Evolutionary conservation across 2,329 filamentous ascomycete species (phyloP).

Genomic region (Pseudocercospora crystallina): DNA sequence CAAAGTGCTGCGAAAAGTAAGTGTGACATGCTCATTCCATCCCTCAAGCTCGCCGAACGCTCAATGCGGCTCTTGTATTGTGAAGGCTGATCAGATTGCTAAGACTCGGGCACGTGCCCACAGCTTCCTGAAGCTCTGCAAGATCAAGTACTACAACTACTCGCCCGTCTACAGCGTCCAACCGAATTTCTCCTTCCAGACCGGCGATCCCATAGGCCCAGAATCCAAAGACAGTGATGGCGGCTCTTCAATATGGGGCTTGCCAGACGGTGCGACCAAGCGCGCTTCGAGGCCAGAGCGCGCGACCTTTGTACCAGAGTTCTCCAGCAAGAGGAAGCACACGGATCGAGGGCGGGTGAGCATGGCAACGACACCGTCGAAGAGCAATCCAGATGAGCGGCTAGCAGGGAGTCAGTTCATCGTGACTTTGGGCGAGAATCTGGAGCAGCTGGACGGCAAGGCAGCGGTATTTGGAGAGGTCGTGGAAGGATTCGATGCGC

Average conservation of each 20-base stretch:
- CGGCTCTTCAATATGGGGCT: constrained; percentile 88
- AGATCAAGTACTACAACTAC: constrained; percentile 99
- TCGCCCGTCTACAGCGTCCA: constrained; percentile 88
- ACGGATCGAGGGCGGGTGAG: constrained; percentile 87
- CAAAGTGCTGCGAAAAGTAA: constrained; percentile 93
- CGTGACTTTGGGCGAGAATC: constrained; percentile 82
- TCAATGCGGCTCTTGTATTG: constrained; percentile 31
- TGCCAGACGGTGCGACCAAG: constrained; percentile 64
- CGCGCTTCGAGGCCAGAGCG: constrained; percentile 58
- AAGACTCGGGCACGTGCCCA: constrained; percentile 47
- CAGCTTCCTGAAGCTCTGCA: constrained; percentile 97
- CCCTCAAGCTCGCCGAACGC: constrained; percentile 14
- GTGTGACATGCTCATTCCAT: constrained; percentile 38
- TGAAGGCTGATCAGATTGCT: constrained; percentile 56
- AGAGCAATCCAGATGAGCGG: constrained; percentile 74
- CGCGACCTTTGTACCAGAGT: constrained; percentile 68
- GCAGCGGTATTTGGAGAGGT: constrained; percentile 95
- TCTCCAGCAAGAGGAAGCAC: constrained; percentile 86
- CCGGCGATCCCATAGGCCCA: constrained; percentile 88
- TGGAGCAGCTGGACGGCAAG: constrained; percentile 88
- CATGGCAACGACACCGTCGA: constrained; percentile 86
- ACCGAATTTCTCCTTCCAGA: constrained; percentile 94
- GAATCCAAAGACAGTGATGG: constrained; percentile 83
- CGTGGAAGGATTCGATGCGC: constrained; percentile 88
- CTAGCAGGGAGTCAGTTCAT: constrained; percentile 91